Evolutionary conservation across 176 grass and related monocot genomes (phyloP), one percentile per base, ranked within the genome.

Genomic region (Canna indica): DNA sequence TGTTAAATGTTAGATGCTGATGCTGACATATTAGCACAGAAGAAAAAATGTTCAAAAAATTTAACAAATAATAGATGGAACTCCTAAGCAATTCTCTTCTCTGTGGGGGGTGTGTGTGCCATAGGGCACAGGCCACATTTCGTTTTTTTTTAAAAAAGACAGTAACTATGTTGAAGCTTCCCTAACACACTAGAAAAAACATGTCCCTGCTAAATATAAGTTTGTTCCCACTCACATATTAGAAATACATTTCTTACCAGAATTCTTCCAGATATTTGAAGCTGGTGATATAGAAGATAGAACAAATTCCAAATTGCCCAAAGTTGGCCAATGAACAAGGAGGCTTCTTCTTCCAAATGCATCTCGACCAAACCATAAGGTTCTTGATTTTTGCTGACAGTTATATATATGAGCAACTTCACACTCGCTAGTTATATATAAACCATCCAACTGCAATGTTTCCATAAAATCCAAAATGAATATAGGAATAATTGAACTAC

Each of bases 271-370:
- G 31, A 72, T 29, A 47, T 34, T 77, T 27, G 73, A 85, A 81
- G 74, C 46, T 74, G 86, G 82, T 46, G 94, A 76, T 22, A 92
- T 82, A 32, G 94, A 97, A 73, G 86, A 92, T 27, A 97, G 76
- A 83, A 87, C 59, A 76, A 97, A 92, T 66, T 69, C 78, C 47
- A 82, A 63, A 26, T 90, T 84, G 60, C 81, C 82, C 83, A 82
- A 69, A 61, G 85, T 85, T 48, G 94, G 89, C 86, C 86, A 88
- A 39, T 87, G 86, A 70, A 92, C 94, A 64, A 97, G 80, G n/a
- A 92, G 81, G 83, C 89, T 97, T 73, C 89, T 79, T 76, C 89
- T 85, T 50, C 93, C 86, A 22, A 97, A 90, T 81, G 86, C 88
- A 81, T 97, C 89, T 80, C 86, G 75, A 32, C 84, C 86, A 79